phyloP scores from a whole-genome alignment of 345 rosid species.

The Euclidium syriacum region DNA sequence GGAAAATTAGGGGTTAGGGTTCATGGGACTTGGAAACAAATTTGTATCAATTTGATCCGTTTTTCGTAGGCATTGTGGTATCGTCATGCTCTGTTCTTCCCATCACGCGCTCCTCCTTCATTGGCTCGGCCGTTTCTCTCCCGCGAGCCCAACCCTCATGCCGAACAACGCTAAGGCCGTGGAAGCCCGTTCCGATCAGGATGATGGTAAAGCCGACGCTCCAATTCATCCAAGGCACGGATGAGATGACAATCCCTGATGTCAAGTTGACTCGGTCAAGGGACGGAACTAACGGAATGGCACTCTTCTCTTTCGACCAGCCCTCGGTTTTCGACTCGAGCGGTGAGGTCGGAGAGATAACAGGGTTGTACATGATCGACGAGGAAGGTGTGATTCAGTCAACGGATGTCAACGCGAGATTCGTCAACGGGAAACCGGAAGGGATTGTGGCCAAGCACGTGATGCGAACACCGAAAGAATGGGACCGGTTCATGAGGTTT shows the following conservation, averaged over 20 bases:
- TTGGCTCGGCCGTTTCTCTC: slow-evolving; percentile 40
- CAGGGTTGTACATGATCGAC: slow-evolving; percentile 93
- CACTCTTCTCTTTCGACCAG: slow-evolving; percentile 69
- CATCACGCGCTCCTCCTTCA: slow-evolving; percentile 40
- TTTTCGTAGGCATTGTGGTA: slow-evolving; percentile 34
- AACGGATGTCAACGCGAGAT: slow-evolving; percentile 87
- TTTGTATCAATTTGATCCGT: neutral
- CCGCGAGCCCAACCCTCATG: slow-evolving; percentile 14
- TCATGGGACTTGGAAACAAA: neutral
- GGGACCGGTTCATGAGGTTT: slow-evolving; percentile 98
- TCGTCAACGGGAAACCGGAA: slow-evolving; percentile 83
- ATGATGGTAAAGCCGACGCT: slow-evolving; percentile 75
- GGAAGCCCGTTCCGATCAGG: slow-evolving; percentile 20
- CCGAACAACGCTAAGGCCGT: slow-evolving; percentile 16
- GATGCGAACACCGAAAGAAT: slow-evolving; percentile 75
- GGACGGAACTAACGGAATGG: slow-evolving; percentile 84
- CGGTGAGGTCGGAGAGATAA: slow-evolving; percentile 84
- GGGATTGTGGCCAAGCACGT: slow-evolving; percentile 78
- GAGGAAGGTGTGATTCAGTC: slow-evolving; percentile 95
- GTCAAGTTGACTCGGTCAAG: slow-evolving; percentile 81
- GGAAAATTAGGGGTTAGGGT: slow-evolving; percentile 13
- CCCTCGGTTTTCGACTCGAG: slow-evolving; percentile 90
- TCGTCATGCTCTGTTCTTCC: slow-evolving; percentile 37
- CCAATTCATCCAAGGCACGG: slow-evolving; percentile 91
- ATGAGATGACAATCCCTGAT: slow-evolving; percentile 80